These are phyloP conservation scores for Volutella citrinella DNA, from an alignment of 2,329 filamentous ascomycete genomes.

Conservation along the genomic window DNA sequence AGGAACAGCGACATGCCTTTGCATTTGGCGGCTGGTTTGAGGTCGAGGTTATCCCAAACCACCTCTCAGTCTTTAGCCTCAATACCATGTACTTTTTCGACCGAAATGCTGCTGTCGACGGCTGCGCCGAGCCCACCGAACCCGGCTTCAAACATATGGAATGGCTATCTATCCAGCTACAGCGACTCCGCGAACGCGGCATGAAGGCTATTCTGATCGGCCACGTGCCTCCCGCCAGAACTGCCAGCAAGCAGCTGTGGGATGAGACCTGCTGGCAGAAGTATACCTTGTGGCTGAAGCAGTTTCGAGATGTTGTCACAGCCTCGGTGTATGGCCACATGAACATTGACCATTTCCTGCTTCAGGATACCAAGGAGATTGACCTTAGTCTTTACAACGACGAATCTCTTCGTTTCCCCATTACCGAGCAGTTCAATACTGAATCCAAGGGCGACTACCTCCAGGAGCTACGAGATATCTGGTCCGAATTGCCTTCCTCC, in stretches of 20 bases:
- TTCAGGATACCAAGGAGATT: conserved; percentile 81
- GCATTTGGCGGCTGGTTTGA: conserved; percentile 93
- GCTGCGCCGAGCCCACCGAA: conserved; percentile 74
- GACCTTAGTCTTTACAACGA: conserved; percentile 48
- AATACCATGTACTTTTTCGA: conserved; percentile 97
- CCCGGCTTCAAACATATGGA: conserved; percentile 95
- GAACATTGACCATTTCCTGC: conserved; percentile 97
- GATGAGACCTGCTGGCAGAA: conserved; percentile 99
- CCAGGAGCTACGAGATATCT: conserved; percentile 70
- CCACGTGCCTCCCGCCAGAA: conserved; percentile 88
- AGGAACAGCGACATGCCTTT: conserved; percentile 88
- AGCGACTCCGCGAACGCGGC: conserved; percentile 74
- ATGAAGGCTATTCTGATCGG: conserved; percentile 96
- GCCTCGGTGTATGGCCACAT: conserved; percentile 86
- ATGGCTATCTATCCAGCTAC: conserved; percentile 87
- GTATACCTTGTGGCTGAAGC: conserved; percentile 84
- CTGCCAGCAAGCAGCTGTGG: conserved; percentile 82
- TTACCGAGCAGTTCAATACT: conserved; percentile 56
- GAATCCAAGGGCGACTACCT: conserved; percentile 70
- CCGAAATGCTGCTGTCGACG: conserved; percentile 89
- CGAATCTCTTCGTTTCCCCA: conserved; percentile 18
- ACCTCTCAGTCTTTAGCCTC: conserved; percentile 85
- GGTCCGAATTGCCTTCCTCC: conserved; percentile 69
- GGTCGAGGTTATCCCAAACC: conserved; percentile 83
- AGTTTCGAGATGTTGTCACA: conserved; percentile 87